These are phyloP conservation scores for Scheffersomyces ergatensis DNA, from an alignment of 805 yeast species.

Conservation along the genomic window DNA sequence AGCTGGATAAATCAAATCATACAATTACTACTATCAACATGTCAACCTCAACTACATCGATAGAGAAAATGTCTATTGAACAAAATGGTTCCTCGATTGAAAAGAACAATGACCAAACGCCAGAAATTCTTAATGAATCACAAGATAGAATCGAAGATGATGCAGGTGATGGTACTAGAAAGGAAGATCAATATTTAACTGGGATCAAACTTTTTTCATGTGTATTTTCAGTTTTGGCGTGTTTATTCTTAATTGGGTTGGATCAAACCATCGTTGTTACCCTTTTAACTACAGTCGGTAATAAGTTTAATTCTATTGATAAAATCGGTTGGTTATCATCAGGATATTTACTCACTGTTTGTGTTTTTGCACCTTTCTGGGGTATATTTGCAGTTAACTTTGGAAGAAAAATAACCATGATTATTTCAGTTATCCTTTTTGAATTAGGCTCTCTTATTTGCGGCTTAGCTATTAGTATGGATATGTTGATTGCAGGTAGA, in stretches of 20 bases:
- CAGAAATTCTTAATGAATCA: too few species aligned
- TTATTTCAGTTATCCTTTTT: constrained; percentile 50
- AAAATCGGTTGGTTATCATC: constrained; percentile 60
- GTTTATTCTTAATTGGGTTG: constrained; percentile 44
- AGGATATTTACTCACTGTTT: constrained; percentile 54
- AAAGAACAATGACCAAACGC: too few species aligned
- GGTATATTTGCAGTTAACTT: constrained; percentile 55
- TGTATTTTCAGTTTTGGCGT: constrained; percentile 22
- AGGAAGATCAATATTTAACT: constrained; percentile 30
- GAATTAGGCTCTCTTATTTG: constrained; percentile 61
- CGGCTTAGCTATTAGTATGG: constrained; percentile 55
- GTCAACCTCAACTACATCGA: too few species aligned
- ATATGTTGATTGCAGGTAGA: constrained; percentile 67
- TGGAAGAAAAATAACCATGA: constrained; percentile 53
- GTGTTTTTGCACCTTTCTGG: constrained; percentile 55
- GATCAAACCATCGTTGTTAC: constrained; percentile 62
- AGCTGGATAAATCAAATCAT: too few species aligned
- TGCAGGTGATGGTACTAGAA: constrained; percentile 42
- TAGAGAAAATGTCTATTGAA: too few species aligned
- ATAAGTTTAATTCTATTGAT: constrained; percentile 46
- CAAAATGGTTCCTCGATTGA: too few species aligned
- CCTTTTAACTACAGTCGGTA: constrained; percentile 48
- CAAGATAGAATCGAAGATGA: constrained; percentile 25
- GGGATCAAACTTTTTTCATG: constrained; percentile 28
- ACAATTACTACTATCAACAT: too few species aligned